Conservation (phyloP, 208 protist species). For the Crithidia fasciculata region DNA sequence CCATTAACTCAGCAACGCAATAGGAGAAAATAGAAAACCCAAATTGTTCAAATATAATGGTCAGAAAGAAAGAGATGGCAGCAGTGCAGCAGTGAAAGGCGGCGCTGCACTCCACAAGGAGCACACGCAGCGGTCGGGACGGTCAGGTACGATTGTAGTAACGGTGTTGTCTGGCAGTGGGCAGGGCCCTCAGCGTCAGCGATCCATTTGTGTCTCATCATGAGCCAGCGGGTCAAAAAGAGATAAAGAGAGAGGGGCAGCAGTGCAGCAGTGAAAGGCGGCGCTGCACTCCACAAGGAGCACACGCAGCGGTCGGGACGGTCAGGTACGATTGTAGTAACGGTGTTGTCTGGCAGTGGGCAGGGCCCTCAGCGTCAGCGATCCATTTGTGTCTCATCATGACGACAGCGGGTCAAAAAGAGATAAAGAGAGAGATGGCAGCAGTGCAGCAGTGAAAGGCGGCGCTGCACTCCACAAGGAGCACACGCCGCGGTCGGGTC, state of each 20-base stretch:
- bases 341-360: conserved; percentile 19
- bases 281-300: too few relatives aligned
- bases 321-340: conserved; percentile 12
- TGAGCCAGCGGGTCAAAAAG: not conserved
- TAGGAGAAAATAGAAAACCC: too few relatives aligned
- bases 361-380: conserved; percentile 25
- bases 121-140: too few relatives aligned
- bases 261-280: not conserved
- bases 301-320: not conserved
- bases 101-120: too few relatives aligned
- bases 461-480: too few relatives aligned
- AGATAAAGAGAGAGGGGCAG: not conserved
- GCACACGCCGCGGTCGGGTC: too few relatives aligned
- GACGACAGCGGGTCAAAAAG: not conserved
- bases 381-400: conserved; percentile 27
- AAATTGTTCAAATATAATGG: too few relatives aligned
- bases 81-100: too few relatives aligned
- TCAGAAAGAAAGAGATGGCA: too few relatives aligned
- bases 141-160: not conserved
- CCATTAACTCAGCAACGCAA: too few relatives aligned
- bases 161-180: not conserved
- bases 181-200: conserved; percentile 23
- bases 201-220: conserved; percentile 30
- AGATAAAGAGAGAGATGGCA: too few relatives aligned
- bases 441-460: not conserved